Percentiles rank a stretch among this genome's conserved stretches.
Conservation (phyloP, 495 filamentous ascomycete genomes). For the Lasiosphaeria hispida region DNA sequence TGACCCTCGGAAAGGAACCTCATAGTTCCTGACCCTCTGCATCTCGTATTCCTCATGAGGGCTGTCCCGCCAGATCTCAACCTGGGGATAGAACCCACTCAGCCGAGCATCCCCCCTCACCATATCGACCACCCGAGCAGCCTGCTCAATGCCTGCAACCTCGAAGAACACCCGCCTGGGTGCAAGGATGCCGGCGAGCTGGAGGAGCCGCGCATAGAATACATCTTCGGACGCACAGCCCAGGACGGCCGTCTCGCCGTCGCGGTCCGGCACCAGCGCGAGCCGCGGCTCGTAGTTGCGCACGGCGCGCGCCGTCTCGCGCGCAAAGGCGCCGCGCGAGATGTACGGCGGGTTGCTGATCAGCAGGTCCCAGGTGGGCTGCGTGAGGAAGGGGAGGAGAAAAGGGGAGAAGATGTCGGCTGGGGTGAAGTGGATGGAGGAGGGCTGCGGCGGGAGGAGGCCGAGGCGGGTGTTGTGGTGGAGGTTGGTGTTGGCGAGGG, state of each 20-base stretch:
- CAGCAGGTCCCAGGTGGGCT: conserved; percentile 60
- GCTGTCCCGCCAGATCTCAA: conserved; percentile 30
- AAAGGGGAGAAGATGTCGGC: conserved; percentile 54
- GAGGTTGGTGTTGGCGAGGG: conserved; percentile 61
- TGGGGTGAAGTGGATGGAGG: conserved; percentile 45
- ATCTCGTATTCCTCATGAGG: not conserved
- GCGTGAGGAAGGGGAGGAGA: conserved; percentile 14
- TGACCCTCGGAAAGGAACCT: too few relatives aligned
- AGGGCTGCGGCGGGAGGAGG: conserved; percentile 4
- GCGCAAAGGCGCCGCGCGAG: conserved; percentile 56
- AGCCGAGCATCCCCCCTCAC: conserved; percentile 9
- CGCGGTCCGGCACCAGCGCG: conserved; percentile 65
- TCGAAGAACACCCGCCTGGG: conserved; percentile 55
- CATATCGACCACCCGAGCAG: conserved; percentile 51
- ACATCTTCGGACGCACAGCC: conserved; percentile 46
- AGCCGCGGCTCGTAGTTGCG: conserved; percentile 73
- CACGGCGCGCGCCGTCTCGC: conserved; percentile 64
- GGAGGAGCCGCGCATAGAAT: conserved; percentile 57
- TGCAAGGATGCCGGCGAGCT: conserved; percentile 31
- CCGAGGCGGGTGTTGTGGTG: conserved; percentile 49
- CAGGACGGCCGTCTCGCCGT: conserved; percentile 24
- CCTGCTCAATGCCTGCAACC: conserved; percentile 59
- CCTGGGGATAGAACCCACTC: not conserved
- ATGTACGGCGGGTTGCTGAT: conserved; percentile 93
- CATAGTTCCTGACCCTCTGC: too few relatives aligned